phyloP scores from a whole-genome alignment of 371 early-diverging fungal genomes.

The Mucor mucedo region DNA sequence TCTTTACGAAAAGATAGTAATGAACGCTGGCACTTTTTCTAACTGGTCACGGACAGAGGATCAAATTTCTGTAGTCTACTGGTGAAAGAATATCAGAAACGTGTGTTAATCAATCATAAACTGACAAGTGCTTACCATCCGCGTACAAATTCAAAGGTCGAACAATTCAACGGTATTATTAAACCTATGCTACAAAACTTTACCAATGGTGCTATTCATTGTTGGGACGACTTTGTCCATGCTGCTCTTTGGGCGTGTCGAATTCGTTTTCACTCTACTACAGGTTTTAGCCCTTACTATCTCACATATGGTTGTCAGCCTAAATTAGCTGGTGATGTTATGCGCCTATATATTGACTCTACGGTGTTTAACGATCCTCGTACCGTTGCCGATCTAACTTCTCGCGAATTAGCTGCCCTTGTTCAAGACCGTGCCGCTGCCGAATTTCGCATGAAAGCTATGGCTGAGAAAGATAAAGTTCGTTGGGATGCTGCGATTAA shows the following conservation, averaged over 20 bases:
- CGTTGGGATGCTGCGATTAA: slow-evolving; percentile 25
- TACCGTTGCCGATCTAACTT: neutral
- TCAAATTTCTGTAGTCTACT: slow-evolving; percentile 9
- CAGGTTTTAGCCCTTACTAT: too few relatives aligned
- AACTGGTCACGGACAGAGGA: too few relatives aligned
- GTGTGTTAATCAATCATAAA: slow-evolving; percentile 8
- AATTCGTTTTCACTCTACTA: too few relatives aligned
- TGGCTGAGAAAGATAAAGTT: slow-evolving; percentile 24
- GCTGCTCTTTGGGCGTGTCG: slow-evolving; percentile 4
- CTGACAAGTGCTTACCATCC: slow-evolving; percentile 35
- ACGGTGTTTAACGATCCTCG: too few relatives aligned
- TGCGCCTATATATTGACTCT: too few relatives aligned
- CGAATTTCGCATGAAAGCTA: slow-evolving; percentile 1
- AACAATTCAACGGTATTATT: slow-evolving; percentile 16
- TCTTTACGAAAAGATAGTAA: too few relatives aligned
- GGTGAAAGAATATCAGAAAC: slow-evolving; percentile 7
- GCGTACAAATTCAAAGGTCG: slow-evolving; percentile 31
- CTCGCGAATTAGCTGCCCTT: slow-evolving; percentile 6
- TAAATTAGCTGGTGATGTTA: too few relatives aligned
- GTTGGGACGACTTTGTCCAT: slow-evolving; percentile 27
- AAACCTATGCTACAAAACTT: slow-evolving; percentile 29
- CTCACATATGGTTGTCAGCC: too few relatives aligned
- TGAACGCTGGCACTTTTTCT: too few relatives aligned
- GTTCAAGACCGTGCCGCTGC: slow-evolving; percentile 4
- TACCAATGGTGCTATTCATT: slow-evolving; percentile 12